phyloP scores from a whole-genome alignment of 2,329 filamentous ascomycete genomes.

The Neoascochyta sp. region DNA sequence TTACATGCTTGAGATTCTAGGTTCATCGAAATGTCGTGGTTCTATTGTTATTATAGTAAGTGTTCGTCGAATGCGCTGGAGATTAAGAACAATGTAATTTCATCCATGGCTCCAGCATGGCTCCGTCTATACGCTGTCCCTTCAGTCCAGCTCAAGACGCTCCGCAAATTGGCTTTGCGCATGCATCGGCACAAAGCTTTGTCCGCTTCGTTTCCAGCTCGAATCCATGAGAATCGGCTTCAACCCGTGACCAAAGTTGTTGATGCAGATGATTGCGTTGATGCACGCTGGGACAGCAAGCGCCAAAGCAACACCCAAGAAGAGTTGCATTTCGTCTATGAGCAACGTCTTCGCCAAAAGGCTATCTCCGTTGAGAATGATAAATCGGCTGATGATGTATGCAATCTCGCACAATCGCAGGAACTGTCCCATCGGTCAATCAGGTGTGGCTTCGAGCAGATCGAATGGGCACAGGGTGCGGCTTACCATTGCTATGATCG shows the following conservation, averaged over 20 bases:
- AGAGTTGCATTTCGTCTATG: constrained; percentile 25
- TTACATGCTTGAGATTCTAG: too few relatives aligned
- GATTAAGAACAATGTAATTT: too few relatives aligned
- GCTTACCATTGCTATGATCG: constrained; percentile 14
- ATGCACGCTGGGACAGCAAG: constrained; percentile 7
- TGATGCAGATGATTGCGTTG: constrained; percentile 10
- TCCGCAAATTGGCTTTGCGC: constrained; percentile 6
- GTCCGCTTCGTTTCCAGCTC: constrained; percentile 5
- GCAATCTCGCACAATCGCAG: constrained; percentile 14
- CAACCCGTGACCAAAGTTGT: constrained; percentile 22
- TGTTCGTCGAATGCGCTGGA: too few relatives aligned
- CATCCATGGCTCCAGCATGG: too few relatives aligned
- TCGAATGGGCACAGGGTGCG: too few relatives aligned
- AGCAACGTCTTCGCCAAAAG: constrained; percentile 8
- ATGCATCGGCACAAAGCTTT: constrained; percentile 13
- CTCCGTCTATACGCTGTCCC: too few relatives aligned
- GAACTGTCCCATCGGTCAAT: too few relatives aligned
- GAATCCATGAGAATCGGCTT: constrained; percentile 15
- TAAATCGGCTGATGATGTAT: constrained; percentile 18
- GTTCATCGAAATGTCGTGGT: too few relatives aligned
- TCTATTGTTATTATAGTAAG: background rate
- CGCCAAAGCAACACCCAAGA: constrained; percentile 8
- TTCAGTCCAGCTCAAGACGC: constrained; percentile 7
- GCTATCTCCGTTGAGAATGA: constrained; percentile 12
- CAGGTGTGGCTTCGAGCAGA: too few relatives aligned